These are phyloP conservation scores for Colletotrichum neosansevieriae DNA, from an alignment of 2,329 filamentous ascomycete species.

Conservation along the genomic window DNA sequence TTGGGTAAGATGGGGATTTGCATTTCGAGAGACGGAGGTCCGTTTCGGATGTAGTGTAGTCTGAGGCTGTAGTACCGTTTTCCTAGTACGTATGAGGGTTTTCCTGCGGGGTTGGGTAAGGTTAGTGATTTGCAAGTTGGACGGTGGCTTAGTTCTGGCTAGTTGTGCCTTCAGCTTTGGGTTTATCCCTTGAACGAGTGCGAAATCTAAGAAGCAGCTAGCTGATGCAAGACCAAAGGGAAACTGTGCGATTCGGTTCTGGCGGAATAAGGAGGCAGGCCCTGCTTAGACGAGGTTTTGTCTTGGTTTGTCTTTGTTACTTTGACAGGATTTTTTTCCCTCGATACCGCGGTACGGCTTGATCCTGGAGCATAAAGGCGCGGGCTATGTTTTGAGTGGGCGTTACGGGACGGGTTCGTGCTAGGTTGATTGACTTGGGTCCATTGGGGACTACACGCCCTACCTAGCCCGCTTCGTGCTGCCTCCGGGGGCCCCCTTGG, in stretches of 20 bases:
- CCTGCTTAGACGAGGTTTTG: not conserved
- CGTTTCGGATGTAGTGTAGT: constrained; percentile 31
- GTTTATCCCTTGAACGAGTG: too few relatives aligned
- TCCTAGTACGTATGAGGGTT: not conserved
- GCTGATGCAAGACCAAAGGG: too few relatives aligned
- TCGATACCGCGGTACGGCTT: not conserved
- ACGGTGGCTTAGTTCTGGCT: not conserved
- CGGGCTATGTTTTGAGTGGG: constrained; percentile 16
- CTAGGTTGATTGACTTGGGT: constrained; percentile 1
- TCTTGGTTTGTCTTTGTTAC: not conserved
- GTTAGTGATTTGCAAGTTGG: not conserved
- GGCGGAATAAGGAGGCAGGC: too few relatives aligned
- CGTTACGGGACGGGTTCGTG: constrained; percentile 8
- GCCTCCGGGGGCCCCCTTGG: not conserved
- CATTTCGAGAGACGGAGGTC: constrained; percentile 3
- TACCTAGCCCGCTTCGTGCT: not conserved
- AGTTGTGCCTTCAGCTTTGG: too few relatives aligned
- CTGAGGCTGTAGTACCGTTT: constrained; percentile 27
- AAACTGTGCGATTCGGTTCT: too few relatives aligned
- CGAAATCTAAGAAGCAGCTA: too few relatives aligned
- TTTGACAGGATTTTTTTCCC: not conserved
- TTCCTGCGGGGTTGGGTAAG: not conserved
- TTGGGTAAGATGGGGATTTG: not conserved
- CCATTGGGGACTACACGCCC: not conserved
- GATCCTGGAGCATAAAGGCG: constrained; percentile 7